Percentiles rank a stretch among this genome's conserved stretches.
phyloP scores from a whole-genome alignment of 2,329 filamentous ascomycete species.

The Aspergillus fructus region DNA sequence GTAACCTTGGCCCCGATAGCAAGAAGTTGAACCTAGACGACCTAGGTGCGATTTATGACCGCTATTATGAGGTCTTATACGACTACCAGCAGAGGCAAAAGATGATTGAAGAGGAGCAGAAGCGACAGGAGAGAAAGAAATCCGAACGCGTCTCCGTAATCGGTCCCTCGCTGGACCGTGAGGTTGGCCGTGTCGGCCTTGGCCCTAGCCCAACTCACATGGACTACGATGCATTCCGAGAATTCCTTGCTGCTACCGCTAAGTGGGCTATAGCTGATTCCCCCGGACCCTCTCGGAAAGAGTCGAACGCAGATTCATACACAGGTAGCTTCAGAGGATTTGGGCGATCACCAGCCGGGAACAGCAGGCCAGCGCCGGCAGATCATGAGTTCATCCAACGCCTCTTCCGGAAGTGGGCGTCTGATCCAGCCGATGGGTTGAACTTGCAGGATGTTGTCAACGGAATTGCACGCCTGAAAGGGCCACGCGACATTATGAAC shows the following conservation, averaged over 20 bases:
- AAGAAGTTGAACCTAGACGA: slow-evolving; percentile 85
- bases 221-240: slow-evolving; percentile 95
- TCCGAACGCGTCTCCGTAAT: slow-evolving; percentile 41
- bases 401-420: slow-evolving; percentile 85
- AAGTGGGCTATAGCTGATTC: slow-evolving; percentile 93
- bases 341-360: slow-evolving; percentile 55
- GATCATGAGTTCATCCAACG: slow-evolving; percentile 93
- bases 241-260: slow-evolving; percentile 85
- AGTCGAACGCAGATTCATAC: slow-evolving; percentile 50
- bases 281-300: slow-evolving; percentile 59
- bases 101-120: slow-evolving; percentile 72
- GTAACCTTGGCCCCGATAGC: slow-evolving; percentile 93
- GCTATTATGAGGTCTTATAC: slow-evolving; percentile 89
- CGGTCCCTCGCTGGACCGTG: slow-evolving; percentile 57
- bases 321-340: slow-evolving; percentile 57
- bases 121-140: slow-evolving; percentile 63
- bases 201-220: slow-evolving; percentile 88
- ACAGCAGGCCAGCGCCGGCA: slow-evolving; percentile 66
- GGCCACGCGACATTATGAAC: slow-evolving; percentile 93
- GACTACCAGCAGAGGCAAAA: slow-evolving; percentile 82
- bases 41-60: slow-evolving; percentile 85
- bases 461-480: slow-evolving; percentile 87
- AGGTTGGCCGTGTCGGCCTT: slow-evolving; percentile 82
- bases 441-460: slow-evolving; percentile 90
- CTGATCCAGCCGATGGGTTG: slow-evolving; percentile 71